Conservation (phyloP, 2,329 filamentous ascomycete species). For the Penicillium digitatum region DNA sequence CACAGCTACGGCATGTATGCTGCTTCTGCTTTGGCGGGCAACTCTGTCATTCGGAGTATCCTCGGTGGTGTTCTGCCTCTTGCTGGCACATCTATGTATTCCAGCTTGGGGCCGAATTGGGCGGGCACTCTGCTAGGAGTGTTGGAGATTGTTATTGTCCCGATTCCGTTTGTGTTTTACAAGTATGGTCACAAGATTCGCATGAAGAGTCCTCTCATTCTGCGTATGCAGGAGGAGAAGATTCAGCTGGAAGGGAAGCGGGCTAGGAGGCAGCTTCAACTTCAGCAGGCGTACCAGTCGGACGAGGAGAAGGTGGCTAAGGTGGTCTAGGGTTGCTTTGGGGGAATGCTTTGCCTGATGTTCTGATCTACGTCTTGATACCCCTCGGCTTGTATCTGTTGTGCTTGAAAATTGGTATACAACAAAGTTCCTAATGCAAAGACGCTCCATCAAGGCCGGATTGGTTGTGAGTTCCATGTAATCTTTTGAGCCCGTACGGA, state of each 20-base stretch:
- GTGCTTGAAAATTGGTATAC: slow-evolving; percentile 14
- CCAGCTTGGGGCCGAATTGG: slow-evolving; percentile 68
- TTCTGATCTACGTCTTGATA: slow-evolving; percentile 8
- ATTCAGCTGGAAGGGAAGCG: slow-evolving; percentile 45
- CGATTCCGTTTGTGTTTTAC: slow-evolving; percentile 78
- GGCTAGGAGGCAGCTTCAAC: slow-evolving; percentile 17
- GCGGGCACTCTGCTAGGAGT: slow-evolving; percentile 71
- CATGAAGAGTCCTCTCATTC: slow-evolving; percentile 53
- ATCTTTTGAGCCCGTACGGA: not conserved
- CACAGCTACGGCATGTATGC: slow-evolving; percentile 77
- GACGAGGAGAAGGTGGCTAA: slow-evolving; percentile 20
- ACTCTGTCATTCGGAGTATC: slow-evolving; percentile 67
- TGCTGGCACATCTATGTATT: slow-evolving; percentile 69
- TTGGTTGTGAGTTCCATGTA: not conserved
- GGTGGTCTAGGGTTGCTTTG: slow-evolving; percentile 6
- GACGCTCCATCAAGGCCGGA: slow-evolving; percentile 2
- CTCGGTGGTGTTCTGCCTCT: slow-evolving; percentile 76
- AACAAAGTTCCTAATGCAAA: slow-evolving; percentile 3
- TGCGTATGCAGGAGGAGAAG: slow-evolving; percentile 55
- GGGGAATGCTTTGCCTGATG: not conserved
- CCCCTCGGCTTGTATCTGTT: slow-evolving; percentile 13
- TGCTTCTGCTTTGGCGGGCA: slow-evolving; percentile 74
- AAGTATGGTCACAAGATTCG: slow-evolving; percentile 56
- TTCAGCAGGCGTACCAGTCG: slow-evolving; percentile 6
- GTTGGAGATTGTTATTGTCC: slow-evolving; percentile 68